Evolutionary conservation across 371 early-diverging fungal genomes (phyloP).

Genomic region (Mortierella sp.): DNA sequence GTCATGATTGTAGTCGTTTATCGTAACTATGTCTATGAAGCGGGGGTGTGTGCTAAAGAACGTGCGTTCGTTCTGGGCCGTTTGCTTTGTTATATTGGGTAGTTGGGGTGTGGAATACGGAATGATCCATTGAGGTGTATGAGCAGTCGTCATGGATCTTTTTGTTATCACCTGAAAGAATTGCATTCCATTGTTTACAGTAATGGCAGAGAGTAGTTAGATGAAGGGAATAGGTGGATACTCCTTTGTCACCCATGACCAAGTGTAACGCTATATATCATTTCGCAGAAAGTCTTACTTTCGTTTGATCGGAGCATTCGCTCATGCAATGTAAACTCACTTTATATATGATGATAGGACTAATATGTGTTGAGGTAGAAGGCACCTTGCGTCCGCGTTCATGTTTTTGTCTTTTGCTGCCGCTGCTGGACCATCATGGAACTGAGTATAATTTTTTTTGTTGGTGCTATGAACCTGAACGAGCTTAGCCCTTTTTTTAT

Average conservation of each 20-base stretch:
- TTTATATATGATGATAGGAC: too few relatives aligned
- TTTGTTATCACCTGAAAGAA: neutral
- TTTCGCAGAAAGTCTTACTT: too few relatives aligned
- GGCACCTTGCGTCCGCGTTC: too few relatives aligned
- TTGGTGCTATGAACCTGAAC: too few relatives aligned
- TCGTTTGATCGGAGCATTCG: too few relatives aligned
- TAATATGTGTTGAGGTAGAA: too few relatives aligned
- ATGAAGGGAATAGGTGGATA: too few relatives aligned
- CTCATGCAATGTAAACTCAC: too few relatives aligned
- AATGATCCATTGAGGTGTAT: neutral
- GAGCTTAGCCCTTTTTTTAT: neutral
- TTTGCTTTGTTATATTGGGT: neutral
- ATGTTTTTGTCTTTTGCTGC: neutral
- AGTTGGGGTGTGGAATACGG: conserved; percentile 24
- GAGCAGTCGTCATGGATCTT: neutral
- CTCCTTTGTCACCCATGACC: too few relatives aligned
- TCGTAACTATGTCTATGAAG: too few relatives aligned
- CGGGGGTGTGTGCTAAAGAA: too few relatives aligned
- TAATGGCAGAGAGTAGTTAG: neutral
- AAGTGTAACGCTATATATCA: too few relatives aligned
- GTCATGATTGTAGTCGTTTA: neutral
- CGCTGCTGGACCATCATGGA: neutral
- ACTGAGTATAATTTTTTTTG: neutral
- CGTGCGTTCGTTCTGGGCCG: neutral
- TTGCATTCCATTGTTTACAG: neutral